Conservation (phyloP, 129 eudicot genomes). For the Flaveria ramosissima region DNA sequence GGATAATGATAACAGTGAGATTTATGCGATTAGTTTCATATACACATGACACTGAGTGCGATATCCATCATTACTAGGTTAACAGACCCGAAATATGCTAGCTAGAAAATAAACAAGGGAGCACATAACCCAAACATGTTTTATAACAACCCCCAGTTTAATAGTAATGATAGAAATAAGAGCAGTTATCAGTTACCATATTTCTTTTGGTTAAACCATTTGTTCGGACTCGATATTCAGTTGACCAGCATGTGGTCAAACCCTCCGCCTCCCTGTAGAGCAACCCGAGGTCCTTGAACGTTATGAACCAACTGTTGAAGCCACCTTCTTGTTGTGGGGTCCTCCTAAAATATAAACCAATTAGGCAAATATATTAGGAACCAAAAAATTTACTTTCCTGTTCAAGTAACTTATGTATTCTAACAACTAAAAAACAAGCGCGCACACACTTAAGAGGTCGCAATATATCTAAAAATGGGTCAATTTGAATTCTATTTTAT, state of each 20-base stretch:
- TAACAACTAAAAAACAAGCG: not conserved
- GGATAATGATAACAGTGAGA: not conserved
- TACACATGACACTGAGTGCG: constrained; percentile 15
- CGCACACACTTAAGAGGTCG: not conserved
- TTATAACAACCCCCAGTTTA: not conserved
- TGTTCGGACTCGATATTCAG: constrained; percentile 22
- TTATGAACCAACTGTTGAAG: constrained; percentile 76
- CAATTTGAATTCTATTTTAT: not conserved
- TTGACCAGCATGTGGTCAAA: constrained; percentile 80
- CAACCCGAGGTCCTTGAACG: constrained; percentile 72
- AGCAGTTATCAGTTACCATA: not conserved
- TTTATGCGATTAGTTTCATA: constrained; percentile 22
- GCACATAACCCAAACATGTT: not conserved
- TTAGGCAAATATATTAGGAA: too few relatives aligned
- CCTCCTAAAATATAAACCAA: constrained; percentile 58
- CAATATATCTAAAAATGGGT: not conserved
- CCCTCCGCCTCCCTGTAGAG: constrained; percentile 68
- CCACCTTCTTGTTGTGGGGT: constrained; percentile 78
- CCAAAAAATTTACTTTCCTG: too few relatives aligned
- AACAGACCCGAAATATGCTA: not conserved
- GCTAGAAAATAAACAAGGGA: constrained; percentile 32
- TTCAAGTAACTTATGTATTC: too few relatives aligned
- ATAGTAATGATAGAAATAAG: not conserved
- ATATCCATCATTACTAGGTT: constrained; percentile 10
- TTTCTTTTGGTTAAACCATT: constrained; percentile 14